These are phyloP conservation scores for Chenopodium suecicum DNA, from an alignment of 148 eudicot species.

Conservation along the genomic window DNA sequence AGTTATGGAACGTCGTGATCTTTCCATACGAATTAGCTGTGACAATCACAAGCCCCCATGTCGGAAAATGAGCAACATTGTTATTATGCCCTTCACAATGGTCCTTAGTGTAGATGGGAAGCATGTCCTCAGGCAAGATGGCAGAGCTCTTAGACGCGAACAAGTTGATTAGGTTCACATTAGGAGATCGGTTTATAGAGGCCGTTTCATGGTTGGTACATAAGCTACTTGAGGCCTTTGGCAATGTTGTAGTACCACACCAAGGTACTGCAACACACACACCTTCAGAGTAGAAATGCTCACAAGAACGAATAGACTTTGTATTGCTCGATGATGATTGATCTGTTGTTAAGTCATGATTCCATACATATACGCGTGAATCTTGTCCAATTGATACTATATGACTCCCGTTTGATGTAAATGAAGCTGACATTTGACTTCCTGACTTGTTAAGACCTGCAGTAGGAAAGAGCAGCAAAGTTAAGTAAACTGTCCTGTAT, in stretches of 20 bases:
- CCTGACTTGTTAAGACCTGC: conserved; percentile 67
- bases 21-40: conserved; percentile 56
- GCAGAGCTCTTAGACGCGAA: conserved; percentile 40
- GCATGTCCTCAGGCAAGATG: conserved; percentile 80
- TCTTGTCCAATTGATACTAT: conserved; percentile 66
- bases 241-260: conserved; percentile 31
- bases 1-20: conserved; percentile 66
- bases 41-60: conserved; percentile 76
- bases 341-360: conserved; percentile 33
- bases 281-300: conserved; percentile 49
- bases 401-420: conserved; percentile 51
- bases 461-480: background rate
- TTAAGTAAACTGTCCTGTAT: background rate
- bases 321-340: conserved; percentile 30
- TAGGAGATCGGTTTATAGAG: conserved; percentile 22
- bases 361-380: conserved; percentile 71
- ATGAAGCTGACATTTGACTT: conserved; percentile 67
- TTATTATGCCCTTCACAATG: conserved; percentile 5
- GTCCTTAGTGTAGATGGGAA: conserved; percentile 31
- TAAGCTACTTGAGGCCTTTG: conserved; percentile 1
- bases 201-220: conserved; percentile 22
- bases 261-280: conserved; percentile 61
- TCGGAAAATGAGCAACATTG: conserved; percentile 22
- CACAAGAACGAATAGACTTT: conserved; percentile 58
- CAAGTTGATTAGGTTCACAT: conserved; percentile 47